A percentile compares a stretch with the other conserved stretches of the same genome.
Conservation (phyloP, 192 early-diverging fungal genomes). For the Pilaira anomala region DNA sequence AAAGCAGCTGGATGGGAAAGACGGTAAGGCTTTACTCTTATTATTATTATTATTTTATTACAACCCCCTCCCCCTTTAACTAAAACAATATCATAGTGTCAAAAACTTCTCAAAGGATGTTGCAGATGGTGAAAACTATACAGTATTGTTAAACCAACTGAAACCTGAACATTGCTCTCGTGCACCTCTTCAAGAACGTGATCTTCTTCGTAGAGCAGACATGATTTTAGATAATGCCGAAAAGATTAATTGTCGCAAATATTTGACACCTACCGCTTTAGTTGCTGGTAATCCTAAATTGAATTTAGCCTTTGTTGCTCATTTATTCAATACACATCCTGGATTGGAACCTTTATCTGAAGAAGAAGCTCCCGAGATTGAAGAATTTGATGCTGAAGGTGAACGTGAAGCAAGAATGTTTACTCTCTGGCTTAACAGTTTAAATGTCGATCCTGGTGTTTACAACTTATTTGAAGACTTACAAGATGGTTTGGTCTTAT, state of each 20-base stretch:
- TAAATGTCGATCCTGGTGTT: constrained; percentile 96
- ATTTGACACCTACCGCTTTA: constrained; percentile 89
- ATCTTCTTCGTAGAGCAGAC: constrained; percentile 84
- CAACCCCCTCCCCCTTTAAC: too few relatives aligned
- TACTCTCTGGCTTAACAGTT: constrained; percentile 95
- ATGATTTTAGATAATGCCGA: constrained; percentile 87
- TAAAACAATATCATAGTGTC: constrained; percentile 59
- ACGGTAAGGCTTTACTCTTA: constrained; percentile 45
- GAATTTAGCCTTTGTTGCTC: constrained; percentile 97
- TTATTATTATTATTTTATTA: not conserved
- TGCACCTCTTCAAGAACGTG: constrained; percentile 73
- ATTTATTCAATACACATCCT: constrained; percentile 97
- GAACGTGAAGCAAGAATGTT: constrained; percentile 88
- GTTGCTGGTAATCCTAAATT: constrained; percentile 95
- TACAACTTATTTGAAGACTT: constrained; percentile 97
- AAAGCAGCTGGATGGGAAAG: constrained; percentile 87
- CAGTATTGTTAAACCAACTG: constrained; percentile 89
- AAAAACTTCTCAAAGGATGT: constrained; percentile 92
- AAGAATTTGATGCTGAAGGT: constrained; percentile 77
- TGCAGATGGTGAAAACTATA: constrained; percentile 95
- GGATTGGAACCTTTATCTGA: constrained; percentile 89
- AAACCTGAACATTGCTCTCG: constrained; percentile 79
- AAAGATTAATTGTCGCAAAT: constrained; percentile 90
- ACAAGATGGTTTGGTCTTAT: constrained; percentile 83
- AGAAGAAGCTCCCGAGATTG: constrained; percentile 88